These are phyloP conservation scores for Pisolithus sp. DNA, from an alignment of 768 basidiomycete species.

Conservation along the genomic window DNA sequence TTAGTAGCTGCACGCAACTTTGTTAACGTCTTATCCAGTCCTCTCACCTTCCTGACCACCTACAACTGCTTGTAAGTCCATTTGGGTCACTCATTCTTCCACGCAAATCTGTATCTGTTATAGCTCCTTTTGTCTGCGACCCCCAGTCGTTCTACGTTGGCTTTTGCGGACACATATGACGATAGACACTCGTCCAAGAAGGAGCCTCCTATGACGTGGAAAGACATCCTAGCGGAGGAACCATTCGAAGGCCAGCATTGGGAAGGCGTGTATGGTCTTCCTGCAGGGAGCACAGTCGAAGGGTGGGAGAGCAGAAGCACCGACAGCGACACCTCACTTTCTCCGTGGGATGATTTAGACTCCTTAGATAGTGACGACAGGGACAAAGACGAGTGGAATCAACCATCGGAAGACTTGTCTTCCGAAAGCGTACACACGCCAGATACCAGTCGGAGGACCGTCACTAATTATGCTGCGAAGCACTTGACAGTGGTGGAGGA, in stretches of 20 bases:
- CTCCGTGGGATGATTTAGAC: constrained; percentile 55
- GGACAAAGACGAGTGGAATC: not conserved
- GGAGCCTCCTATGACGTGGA: constrained; percentile 56
- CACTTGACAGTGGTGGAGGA: constrained; percentile 56
- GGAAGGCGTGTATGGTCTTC: constrained; percentile 62
- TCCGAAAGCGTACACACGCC: constrained; percentile 1
- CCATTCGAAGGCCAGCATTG: constrained; percentile 84
- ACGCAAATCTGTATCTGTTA: not conserved
- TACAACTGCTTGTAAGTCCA: constrained; percentile 60
- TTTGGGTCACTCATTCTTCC: no score
- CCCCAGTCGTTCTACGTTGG: constrained; percentile 42
- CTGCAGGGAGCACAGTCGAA: constrained; percentile 40
- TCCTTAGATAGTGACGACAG: constrained; percentile 15
- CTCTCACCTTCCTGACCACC: constrained; percentile 60
- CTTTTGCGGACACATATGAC: constrained; percentile 49
- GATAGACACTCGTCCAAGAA: constrained; percentile 25
- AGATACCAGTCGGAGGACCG: not conserved
- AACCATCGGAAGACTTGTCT: constrained; percentile 10
- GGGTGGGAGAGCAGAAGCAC: constrained; percentile 41
- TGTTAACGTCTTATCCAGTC: constrained; percentile 28
- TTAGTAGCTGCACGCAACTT: not conserved
- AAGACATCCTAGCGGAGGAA: constrained; percentile 72
- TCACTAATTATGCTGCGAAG: constrained; percentile 3
- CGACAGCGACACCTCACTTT: constrained; percentile 63
- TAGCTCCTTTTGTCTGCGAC: constrained; percentile 55